Evolutionary conservation across 768 basidiomycete genomes (phyloP).

Genomic region (Calvatia gigantea): DNA sequence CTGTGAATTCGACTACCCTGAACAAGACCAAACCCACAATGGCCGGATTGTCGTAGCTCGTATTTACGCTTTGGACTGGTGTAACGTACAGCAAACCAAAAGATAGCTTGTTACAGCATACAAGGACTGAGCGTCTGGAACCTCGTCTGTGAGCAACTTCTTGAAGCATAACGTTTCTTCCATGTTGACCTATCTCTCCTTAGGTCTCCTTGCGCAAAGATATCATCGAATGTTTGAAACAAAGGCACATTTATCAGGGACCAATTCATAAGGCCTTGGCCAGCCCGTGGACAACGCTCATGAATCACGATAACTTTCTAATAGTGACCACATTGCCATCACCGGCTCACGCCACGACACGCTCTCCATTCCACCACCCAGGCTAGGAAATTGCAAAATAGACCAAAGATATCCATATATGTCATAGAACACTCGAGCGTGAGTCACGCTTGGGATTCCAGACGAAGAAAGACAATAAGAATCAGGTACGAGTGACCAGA

Average conservation of each 20-base stretch:
- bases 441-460: neutral
- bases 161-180: neutral
- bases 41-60: neutral
- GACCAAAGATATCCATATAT: conserved; percentile 7
- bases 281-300: neutral
- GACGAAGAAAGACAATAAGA: conserved; percentile 6
- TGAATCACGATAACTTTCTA: neutral
- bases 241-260: too few species aligned
- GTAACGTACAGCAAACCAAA: neutral
- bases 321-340: neutral
- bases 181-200: neutral
- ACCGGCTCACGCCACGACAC: neutral
- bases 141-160: neutral
- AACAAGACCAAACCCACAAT: neutral
- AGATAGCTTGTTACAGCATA: neutral
- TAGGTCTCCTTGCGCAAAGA: neutral
- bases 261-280: neutral
- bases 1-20: neutral
- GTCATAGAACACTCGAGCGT: neutral
- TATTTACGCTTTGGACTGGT: neutral
- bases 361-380: conserved; percentile 1
- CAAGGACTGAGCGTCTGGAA: too few species aligned
- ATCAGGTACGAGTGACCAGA: conserved; percentile 1
- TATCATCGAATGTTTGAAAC: too few species aligned
- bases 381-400: neutral